A percentile compares a stretch with the other conserved stretches of the same genome.
Evolutionary conservation across 2,329 filamentous ascomycete species (phyloP).

Genomic region (Mycogone perniciosa): DNA sequence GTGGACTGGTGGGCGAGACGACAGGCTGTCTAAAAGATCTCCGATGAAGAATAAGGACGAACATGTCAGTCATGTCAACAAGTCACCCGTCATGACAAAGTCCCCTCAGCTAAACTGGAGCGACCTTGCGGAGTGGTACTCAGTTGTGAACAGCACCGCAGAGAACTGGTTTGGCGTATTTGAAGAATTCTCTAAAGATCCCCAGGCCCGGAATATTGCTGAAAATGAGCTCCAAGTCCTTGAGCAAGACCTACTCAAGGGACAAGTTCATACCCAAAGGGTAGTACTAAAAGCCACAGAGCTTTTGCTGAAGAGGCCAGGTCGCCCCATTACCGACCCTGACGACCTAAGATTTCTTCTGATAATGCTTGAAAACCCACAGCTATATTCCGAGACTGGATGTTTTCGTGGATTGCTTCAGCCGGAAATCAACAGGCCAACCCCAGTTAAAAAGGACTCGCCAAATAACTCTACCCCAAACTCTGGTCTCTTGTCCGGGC

Average conservation of each 20-base stretch:
- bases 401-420: constrained; percentile 37
- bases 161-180: constrained; percentile 58
- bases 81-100: constrained; percentile 17
- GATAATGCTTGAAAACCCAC: constrained; percentile 71
- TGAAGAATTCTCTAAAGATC: constrained; percentile 37
- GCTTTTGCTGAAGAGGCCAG: constrained; percentile 71
- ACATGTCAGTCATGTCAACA: constrained; percentile 3
- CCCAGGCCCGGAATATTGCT: constrained; percentile 25
- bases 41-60: constrained; percentile 16
- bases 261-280: constrained; percentile 62
- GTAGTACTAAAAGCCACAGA: constrained; percentile 73
- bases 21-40: constrained; percentile 18
- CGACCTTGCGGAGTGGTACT: constrained; percentile 68
- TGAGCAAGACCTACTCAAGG: constrained; percentile 44
- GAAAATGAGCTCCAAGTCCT: constrained; percentile 36
- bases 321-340: constrained; percentile 59
- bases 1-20: constrained; percentile 63
- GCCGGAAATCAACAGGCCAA: constrained; percentile 17
- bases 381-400: constrained; percentile 49
- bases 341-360: constrained; percentile 72
- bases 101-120: constrained; percentile 71
- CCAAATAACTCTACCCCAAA: constrained; percentile 21
- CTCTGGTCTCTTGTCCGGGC: constrained; percentile 46
- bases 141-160: constrained; percentile 60
- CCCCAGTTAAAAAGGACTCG: constrained; percentile 14